Percentiles rank a stretch among this genome's conserved stretches.
phyloP scores from a whole-genome alignment of 306 rosid genomes.

The Cicer judaicum region DNA sequence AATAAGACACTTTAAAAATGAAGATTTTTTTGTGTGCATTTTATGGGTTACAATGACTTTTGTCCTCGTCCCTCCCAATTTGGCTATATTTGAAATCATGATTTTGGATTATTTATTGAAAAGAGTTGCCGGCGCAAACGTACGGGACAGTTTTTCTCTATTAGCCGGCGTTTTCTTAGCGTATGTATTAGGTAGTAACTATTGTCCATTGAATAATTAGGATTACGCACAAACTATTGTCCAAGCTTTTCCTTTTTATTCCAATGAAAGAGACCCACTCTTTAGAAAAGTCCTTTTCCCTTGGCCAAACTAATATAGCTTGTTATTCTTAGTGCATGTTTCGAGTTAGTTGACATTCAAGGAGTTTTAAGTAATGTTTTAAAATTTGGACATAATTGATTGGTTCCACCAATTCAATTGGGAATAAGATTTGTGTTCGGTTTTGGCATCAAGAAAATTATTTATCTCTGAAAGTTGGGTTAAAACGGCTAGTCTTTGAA shows the following conservation, averaged over 20 bases:
- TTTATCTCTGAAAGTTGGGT: no score
- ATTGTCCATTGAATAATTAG: no score
- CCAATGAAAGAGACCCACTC: not conserved
- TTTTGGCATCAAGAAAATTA: no score
- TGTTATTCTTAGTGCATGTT: not conserved
- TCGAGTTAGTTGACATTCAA: no score
- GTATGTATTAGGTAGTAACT: no score
- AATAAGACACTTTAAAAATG: not conserved
- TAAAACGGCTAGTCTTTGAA: no score
- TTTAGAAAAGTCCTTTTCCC: not conserved
- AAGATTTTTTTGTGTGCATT: not conserved
- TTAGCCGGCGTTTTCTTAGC: not conserved
- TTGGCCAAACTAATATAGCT: not conserved
- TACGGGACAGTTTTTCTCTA: not conserved
- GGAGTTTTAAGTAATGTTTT: no score
- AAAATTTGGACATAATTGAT: no score
- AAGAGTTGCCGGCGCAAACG: not conserved
- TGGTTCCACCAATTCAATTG: no score
- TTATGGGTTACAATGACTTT: not conserved
- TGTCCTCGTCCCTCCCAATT: conserved; percentile 6
- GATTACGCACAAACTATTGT: not conserved
- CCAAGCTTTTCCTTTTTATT: not conserved
- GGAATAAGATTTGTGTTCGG: no score
- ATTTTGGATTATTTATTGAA: not conserved
- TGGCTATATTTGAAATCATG: not conserved